Evolutionary conservation across 352 stramenopile genomes (phyloP).

Genomic region (Plasmopara halstedii): DNA sequence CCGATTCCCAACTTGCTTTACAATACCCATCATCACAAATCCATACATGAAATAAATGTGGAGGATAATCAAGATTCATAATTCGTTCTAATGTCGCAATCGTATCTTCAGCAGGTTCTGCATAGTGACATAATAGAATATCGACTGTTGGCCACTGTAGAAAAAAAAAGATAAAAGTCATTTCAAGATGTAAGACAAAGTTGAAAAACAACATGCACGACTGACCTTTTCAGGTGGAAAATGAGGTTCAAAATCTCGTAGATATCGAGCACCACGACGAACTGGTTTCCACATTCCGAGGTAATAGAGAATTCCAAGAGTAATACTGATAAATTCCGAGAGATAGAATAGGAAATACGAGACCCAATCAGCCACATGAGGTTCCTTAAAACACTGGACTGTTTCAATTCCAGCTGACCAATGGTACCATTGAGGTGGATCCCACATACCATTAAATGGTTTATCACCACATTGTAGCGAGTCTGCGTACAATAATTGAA

Average conservation of each 20-base stretch:
- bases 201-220: background rate
- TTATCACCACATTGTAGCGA: conserved; percentile 40
- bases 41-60: conserved; percentile 60
- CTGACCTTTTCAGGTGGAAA: conserved; percentile 46
- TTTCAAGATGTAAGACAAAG: too few relatives aligned
- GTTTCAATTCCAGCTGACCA: conserved; percentile 49
- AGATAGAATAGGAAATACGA: conserved; percentile 71
- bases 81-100: conserved; percentile 70
- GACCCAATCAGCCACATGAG: conserved; percentile 50
- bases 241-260: conserved; percentile 60
- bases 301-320: conserved; percentile 63
- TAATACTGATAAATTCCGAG: conserved; percentile 65
- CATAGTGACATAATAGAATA: conserved; percentile 71
- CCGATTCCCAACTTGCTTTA: conserved; percentile 54
- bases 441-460: conserved; percentile 69
- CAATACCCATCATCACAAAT: conserved; percentile 75
- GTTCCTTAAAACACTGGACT: conserved; percentile 58
- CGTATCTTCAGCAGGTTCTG: conserved; percentile 66
- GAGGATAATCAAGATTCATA: conserved; percentile 69
- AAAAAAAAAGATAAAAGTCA: too few relatives aligned
- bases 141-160: conserved; percentile 65
- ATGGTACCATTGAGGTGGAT: conserved; percentile 60
- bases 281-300: conserved; percentile 76
- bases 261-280: conserved; percentile 55
- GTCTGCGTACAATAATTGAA: conserved; percentile 44